These are phyloP conservation scores for Sporisorium graminicola DNA, from an alignment of 1,284 basidiomycete genomes.

Conservation along the genomic window DNA sequence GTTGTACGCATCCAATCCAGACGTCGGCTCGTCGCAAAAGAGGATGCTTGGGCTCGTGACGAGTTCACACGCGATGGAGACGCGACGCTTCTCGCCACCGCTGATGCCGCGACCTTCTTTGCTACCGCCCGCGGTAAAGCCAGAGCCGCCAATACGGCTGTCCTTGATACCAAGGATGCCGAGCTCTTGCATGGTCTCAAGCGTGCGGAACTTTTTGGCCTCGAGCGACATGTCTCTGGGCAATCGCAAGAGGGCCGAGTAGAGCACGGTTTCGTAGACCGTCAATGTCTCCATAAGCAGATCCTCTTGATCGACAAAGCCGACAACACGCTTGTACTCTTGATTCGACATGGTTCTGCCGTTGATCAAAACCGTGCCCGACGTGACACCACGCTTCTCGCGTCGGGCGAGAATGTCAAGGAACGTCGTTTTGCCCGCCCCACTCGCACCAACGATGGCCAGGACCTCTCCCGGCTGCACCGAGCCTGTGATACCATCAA, in stretches of 20 bases:
- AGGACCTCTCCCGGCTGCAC: conserved; percentile 92
- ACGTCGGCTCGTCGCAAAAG: conserved; percentile 96
- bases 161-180: conserved; percentile 93
- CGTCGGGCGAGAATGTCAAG: conserved; percentile 94
- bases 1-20: conserved; percentile 89
- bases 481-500: conserved; percentile 86
- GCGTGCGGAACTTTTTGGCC: conserved; percentile 91
- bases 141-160: conserved; percentile 83
- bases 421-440: conserved; percentile 95
- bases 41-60: conserved; percentile 95
- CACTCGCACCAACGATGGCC: conserved; percentile 94
- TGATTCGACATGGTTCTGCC: conserved; percentile 81
- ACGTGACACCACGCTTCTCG: conserved; percentile 82
- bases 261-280: conserved; percentile 95
- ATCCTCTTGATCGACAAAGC: conserved; percentile 98
- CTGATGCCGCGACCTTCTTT: conserved; percentile 77
- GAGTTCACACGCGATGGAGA: conserved; percentile 95
- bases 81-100: conserved; percentile 59
- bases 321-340: conserved; percentile 86
- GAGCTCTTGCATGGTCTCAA: conserved; percentile 95
- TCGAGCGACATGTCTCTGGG: conserved; percentile 93
- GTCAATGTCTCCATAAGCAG: conserved; percentile 95
- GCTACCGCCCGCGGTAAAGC: conserved; percentile 76
- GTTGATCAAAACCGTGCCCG: conserved; percentile 85
- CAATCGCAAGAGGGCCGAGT: conserved; percentile 87